A percentile compares a stretch with the other conserved stretches of the same genome.
Conservation (phyloP, 2,329 filamentous ascomycete species). For the Metarhizium guizhouense region DNA sequence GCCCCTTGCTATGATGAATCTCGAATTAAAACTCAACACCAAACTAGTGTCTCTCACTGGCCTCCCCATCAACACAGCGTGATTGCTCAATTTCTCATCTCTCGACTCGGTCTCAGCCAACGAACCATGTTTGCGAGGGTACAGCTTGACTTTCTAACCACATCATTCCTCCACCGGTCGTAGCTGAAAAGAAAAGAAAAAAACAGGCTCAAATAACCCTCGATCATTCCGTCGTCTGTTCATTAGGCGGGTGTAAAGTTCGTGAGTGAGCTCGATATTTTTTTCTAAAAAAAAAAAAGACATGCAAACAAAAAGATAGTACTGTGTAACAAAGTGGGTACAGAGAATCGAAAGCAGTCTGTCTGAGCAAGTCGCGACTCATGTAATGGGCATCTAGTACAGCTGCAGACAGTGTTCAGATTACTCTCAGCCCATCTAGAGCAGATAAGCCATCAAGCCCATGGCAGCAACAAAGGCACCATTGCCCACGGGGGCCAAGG, state of each 20-base stretch:
- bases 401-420: background rate
- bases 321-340: slow-evolving; percentile 21
- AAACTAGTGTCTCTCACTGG: slow-evolving; percentile 6
- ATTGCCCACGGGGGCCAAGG: slow-evolving; percentile 33
- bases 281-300: background rate
- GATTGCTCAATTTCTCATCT: background rate
- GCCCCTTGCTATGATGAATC: slow-evolving; percentile 24
- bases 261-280: slow-evolving; percentile 1
- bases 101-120: background rate
- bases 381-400: slow-evolving; percentile 3
- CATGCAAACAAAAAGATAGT: slow-evolving; percentile 16
- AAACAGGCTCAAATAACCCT: slow-evolving; percentile 9
- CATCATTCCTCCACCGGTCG: background rate
- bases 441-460: slow-evolving; percentile 42
- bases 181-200: slow-evolving; percentile 8
- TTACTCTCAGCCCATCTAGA: slow-evolving; percentile 24
- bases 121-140: background rate
- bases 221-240: slow-evolving; percentile 14
- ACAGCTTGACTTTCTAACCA: background rate
- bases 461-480: slow-evolving; percentile 39
- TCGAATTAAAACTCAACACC: slow-evolving; percentile 17
- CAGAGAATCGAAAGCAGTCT: slow-evolving; percentile 19
- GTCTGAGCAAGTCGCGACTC: background rate
- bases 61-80: slow-evolving; percentile 7
- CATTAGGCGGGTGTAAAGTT: slow-evolving; percentile 6